A percentile compares a stretch with the other conserved stretches of the same genome.
Conservation (phyloP, 345 rosid species). For the Melaleuca quinquenervia region DNA sequence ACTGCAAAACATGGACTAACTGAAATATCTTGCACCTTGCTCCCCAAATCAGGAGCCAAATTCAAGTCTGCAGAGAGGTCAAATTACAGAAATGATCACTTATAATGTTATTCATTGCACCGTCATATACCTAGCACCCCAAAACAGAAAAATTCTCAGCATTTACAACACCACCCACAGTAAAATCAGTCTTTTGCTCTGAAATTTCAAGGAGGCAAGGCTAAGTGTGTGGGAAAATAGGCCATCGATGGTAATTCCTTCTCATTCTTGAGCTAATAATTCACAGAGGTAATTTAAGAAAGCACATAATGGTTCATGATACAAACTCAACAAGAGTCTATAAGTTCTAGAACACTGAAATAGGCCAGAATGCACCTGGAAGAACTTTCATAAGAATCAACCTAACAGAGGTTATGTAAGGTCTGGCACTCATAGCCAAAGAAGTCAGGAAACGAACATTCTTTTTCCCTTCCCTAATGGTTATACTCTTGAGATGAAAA, state of each 20-base stretch:
- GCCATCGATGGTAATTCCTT: not conserved
- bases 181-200: not conserved
- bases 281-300: not conserved
- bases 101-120: not conserved
- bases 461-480: not conserved
- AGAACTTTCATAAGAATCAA: not conserved
- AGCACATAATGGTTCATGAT: not conserved
- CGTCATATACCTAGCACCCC: not conserved
- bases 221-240: not conserved
- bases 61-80: slow-evolving; percentile 41
- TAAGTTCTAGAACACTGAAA: not conserved
- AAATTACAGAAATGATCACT: not conserved
- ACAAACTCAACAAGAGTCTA: not conserved
- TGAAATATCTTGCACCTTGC: slow-evolving; percentile 49
- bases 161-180: not conserved
- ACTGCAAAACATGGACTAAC: slow-evolving; percentile 68
- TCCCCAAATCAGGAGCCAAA: slow-evolving; percentile 36
- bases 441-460: not conserved
- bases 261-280: not conserved
- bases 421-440: not conserved
- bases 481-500: not conserved
- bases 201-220: not conserved
- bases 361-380: not conserved
- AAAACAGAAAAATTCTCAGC: not conserved
- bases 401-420: not conserved